Percentiles rank a stretch among this genome's conserved stretches.
Conservation (phyloP, 1,139 yeast species). For the Saccharomyces hybrid region DNA sequence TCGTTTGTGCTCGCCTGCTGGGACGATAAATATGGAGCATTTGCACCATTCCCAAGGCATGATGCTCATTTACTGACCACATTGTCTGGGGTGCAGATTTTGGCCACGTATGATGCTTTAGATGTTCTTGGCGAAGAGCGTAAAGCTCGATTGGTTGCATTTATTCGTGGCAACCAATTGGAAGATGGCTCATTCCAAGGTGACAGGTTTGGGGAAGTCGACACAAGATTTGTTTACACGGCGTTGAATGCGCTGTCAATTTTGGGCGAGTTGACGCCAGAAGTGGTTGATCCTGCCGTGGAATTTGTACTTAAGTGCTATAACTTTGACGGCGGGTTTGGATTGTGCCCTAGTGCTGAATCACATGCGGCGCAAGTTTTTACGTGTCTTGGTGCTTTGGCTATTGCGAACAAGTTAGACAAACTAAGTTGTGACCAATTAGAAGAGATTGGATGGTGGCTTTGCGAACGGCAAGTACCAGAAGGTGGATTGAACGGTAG, state of each 20-base stretch:
- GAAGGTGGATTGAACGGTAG: constrained; percentile 93
- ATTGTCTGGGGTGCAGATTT: constrained; percentile 74
- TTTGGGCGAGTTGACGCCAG: constrained; percentile 53
- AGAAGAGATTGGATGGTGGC: constrained; percentile 60
- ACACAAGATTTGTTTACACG: constrained; percentile 80
- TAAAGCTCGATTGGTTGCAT: constrained; percentile 37
- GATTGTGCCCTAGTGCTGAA: constrained; percentile 89
- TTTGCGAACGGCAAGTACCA: constrained; percentile 83
- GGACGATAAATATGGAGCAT: constrained; percentile 61
- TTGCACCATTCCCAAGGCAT: constrained; percentile 83
- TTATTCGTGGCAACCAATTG: constrained; percentile 52
- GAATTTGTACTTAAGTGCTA: constrained; percentile 60
- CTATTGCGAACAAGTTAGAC: constrained; percentile 56
- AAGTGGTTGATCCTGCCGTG: constrained; percentile 58
- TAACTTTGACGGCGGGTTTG: constrained; percentile 95
- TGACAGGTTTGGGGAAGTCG: constrained; percentile 85
- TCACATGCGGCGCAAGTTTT: constrained; percentile 92
- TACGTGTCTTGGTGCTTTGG: constrained; percentile 75
- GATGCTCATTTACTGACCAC: constrained; percentile 89
- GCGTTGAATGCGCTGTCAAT: constrained; percentile 70
- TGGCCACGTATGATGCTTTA: constrained; percentile 58
- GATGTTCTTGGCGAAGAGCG: constrained; percentile 34
- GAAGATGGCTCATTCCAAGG: constrained; percentile 81
- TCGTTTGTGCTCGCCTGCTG: constrained; percentile 64
- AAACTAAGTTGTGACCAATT: constrained; percentile 31